Evolutionary conservation across 208 protist genomes (phyloP).

Genomic region (Wallacemonas sp.): DNA sequence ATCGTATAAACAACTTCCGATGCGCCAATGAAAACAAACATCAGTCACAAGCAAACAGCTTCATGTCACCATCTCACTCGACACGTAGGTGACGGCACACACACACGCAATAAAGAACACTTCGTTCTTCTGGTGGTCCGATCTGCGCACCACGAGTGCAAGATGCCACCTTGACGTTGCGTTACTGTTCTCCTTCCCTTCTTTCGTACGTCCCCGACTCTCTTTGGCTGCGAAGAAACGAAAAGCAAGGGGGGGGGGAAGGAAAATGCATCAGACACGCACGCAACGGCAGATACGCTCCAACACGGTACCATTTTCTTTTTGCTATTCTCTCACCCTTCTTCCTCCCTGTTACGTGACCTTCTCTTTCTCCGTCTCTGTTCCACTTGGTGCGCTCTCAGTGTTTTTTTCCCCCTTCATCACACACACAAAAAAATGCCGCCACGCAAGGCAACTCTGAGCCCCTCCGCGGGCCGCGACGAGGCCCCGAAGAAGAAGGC

Average conservation of each 20-base stretch:
- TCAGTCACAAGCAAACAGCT: not conserved
- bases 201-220: no score
- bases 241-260: no score
- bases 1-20: not conserved
- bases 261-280: not conserved
- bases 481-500: constrained; percentile 11
- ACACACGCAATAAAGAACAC: no score
- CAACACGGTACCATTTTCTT: not conserved
- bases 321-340: not conserved
- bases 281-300: not conserved
- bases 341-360: no score
- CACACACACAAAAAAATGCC: constrained; percentile 4
- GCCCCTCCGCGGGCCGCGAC: not conserved
- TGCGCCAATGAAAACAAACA: constrained; percentile 9
- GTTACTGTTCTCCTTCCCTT: no score
- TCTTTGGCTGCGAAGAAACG: not conserved
- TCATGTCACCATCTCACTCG: no score
- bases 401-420: constrained; percentile 1
- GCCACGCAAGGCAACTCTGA: constrained; percentile 9
- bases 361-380: constrained; percentile 16
- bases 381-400: not conserved
- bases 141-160: no score
- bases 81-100: no score
- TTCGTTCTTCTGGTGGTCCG: no score
- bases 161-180: no score